Conservation (phyloP, 495 filamentous ascomycete species). For the Penicillium bovifimosum region DNA sequence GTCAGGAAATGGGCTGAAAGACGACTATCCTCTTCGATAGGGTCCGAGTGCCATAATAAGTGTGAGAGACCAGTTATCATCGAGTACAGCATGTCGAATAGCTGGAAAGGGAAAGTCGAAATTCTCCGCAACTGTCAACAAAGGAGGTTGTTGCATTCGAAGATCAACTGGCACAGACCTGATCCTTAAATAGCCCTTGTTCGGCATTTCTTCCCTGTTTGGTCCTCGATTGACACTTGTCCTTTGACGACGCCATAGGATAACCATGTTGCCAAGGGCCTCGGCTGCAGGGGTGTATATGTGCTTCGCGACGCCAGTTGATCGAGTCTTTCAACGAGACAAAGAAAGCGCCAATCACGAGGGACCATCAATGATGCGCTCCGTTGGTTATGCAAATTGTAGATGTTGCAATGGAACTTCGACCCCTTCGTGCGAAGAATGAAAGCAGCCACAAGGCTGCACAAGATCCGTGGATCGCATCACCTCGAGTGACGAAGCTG, state of each 20-base stretch:
- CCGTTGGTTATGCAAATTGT: too few relatives aligned
- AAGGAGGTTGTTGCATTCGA: neutral
- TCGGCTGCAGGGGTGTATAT: neutral
- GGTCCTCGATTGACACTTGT: neutral
- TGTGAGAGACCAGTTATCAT: neutral
- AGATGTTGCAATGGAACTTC: too few relatives aligned
- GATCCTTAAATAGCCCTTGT: neutral
- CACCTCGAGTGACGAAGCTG: too few relatives aligned
- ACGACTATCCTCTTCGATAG: neutral
- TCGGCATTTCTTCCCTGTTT: neutral
- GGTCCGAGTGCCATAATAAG: neutral
- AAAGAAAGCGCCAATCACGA: neutral
- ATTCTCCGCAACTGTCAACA: neutral
- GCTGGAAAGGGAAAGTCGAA: neutral
- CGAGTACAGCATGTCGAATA: neutral
- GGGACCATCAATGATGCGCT: neutral
- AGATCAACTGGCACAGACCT: neutral
- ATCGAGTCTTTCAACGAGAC: neutral
- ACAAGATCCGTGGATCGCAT: too few relatives aligned
- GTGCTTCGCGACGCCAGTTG: neutral
- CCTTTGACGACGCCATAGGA: neutral
- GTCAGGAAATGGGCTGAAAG: neutral
- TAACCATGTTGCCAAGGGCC: neutral
- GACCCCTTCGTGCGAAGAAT: neutral
- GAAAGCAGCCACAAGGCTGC: neutral